Conservation (phyloP, 1,139 yeast species). For the Sugiyamaella castrensis region DNA sequence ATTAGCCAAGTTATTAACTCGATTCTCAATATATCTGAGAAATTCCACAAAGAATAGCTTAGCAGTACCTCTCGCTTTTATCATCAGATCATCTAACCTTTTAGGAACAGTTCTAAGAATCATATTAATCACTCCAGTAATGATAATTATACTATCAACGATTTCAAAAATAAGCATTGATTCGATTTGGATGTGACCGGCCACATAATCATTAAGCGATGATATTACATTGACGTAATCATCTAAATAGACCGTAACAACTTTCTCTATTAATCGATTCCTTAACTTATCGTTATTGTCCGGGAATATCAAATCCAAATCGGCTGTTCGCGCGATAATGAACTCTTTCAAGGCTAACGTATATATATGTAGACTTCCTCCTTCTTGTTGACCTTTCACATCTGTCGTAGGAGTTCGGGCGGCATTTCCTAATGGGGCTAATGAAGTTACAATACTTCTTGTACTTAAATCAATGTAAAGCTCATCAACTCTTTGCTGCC, state of each 20-base stretch:
- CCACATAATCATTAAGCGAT: slow-evolving; percentile 34
- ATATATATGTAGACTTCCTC: slow-evolving; percentile 54
- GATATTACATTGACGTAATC: slow-evolving; percentile 39
- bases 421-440: slow-evolving; percentile 46
- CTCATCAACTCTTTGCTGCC: slow-evolving; percentile 44
- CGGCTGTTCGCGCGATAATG: slow-evolving; percentile 33
- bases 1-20: slow-evolving; percentile 44
- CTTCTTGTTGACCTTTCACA: slow-evolving; percentile 44
- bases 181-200: slow-evolving; percentile 26
- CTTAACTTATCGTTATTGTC: slow-evolving; percentile 17
- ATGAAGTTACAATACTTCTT: slow-evolving; percentile 43
- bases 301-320: slow-evolving; percentile 23
- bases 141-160: slow-evolving; percentile 25
- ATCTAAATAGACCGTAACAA: slow-evolving; percentile 39
- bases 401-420: slow-evolving; percentile 36
- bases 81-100: slow-evolving; percentile 24
- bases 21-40: slow-evolving; percentile 51
- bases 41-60: slow-evolving; percentile 55
- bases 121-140: slow-evolving; percentile 22
- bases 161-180: slow-evolving; percentile 30
- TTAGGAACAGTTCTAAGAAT: slow-evolving; percentile 23
- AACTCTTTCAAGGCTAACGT: slow-evolving; percentile 51
- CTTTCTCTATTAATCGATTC: slow-evolving; percentile 32
- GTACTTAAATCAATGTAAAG: slow-evolving; percentile 48
- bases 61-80: slow-evolving; percentile 28